Base-by-base conservation (phyloP, 1,284 basidiomycete genomes). In the Athelia psychrophila region DNA sequence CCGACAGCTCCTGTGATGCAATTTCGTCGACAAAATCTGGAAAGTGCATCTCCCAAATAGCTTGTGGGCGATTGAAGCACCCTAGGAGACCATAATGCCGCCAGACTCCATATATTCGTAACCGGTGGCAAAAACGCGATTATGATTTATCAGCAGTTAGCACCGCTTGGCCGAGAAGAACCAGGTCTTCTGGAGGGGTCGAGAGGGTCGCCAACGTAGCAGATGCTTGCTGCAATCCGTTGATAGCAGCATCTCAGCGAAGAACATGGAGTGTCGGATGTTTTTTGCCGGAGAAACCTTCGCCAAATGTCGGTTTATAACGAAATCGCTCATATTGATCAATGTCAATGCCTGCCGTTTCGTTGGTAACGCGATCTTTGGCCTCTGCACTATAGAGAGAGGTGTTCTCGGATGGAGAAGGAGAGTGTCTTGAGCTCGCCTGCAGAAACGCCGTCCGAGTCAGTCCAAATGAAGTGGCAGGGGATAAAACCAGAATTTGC, bases 61-160 rank as follows among this genome's bases (percentile, higher is more conserved):
- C 73, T 2, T 75, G 66, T 0, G 81, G 80, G 1, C 86, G 74
- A 59, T 90, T 91, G 55, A 72, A 75, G 64, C 88, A 91, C 18
- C 71, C 74, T 51, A 77, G 80, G 52, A 85, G 63, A 0, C 88
- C 88, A 89, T 69, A 22, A 81, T 59, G 47, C 79, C 75, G 6
- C 78, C 80, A 49, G 88, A 86, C 2, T 63, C 58, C 0, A 77
- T 77, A 49, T 76, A 71, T 47, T 84, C 79, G 59, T 83, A 86
- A 0, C 83, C 86, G 1, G 82, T 84, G 0, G 80, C 80, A 50
- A 79, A 79, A 6, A 90, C 60, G 19, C 60, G 63, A 24, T 72
- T 58, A 15, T 77, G 71, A n/a, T n/a, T n/a, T n/a, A n/a, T n/a
- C n/a, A 0, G 65, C 60, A 3, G 65, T 70, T 60, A 88, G 86